phyloP scores from a whole-genome alignment of 2,329 filamentous ascomycete genomes.

The Pyrenochaeta sp. region DNA sequence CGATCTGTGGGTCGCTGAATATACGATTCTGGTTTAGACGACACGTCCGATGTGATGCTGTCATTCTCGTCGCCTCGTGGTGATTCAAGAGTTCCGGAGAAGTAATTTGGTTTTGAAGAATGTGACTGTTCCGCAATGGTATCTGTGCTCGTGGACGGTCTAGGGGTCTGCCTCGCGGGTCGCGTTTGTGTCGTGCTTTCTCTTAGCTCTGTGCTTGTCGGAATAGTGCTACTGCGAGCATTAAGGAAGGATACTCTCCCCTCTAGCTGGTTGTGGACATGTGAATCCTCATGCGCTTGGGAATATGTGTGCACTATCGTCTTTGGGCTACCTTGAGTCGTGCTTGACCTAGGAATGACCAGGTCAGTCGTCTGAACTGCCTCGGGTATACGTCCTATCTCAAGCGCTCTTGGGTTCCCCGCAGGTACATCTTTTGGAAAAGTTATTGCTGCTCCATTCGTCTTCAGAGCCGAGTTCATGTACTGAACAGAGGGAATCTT shows the following conservation, averaged over 20 bases:
- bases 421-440: slow-evolving; percentile 3
- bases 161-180: background rate
- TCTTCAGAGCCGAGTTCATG: slow-evolving; percentile 31
- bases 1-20: background rate
- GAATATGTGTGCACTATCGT: background rate
- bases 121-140: background rate
- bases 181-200: background rate
- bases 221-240: background rate
- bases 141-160: background rate
- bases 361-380: background rate
- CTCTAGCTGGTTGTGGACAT: background rate
- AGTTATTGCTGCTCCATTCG: slow-evolving; percentile 9
- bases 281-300: background rate
- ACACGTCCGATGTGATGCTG: slow-evolving; percentile 14
- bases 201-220: background rate
- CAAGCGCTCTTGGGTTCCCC: slow-evolving; percentile 13
- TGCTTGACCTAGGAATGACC: background rate
- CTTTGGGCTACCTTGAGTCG: background rate
- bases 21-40: background rate
- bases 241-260: background rate
- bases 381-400: slow-evolving; percentile 15
- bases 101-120: slow-evolving; percentile 3
- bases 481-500: slow-evolving; percentile 27
- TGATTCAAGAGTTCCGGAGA: background rate
- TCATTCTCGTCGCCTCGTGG: slow-evolving; percentile 12